Conservation (phyloP, 768 basidiomycete species). For the Lactarius akahatsu region DNA sequence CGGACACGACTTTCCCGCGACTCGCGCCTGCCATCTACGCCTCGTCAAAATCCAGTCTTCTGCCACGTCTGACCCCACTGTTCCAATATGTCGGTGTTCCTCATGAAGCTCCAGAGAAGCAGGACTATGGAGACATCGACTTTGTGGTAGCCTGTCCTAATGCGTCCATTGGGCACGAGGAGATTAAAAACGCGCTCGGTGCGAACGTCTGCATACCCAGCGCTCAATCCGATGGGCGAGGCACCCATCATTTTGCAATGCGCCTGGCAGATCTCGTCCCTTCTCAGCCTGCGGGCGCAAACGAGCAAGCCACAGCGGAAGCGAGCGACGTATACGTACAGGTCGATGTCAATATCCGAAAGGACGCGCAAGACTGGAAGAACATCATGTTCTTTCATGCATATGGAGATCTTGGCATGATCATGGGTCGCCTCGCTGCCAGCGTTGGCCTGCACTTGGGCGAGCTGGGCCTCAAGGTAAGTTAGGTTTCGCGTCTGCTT, state of each 20-base stretch:
- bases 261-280: conserved; percentile 40
- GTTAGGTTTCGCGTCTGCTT: conserved; percentile 1
- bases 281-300: conserved; percentile 36
- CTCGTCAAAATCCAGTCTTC: conserved; percentile 48
- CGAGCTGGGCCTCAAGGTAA: conserved; percentile 58
- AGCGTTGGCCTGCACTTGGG: conserved; percentile 52
- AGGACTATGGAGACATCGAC: conserved; percentile 68
- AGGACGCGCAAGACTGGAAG: conserved; percentile 49
- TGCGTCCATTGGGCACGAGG: conserved; percentile 22
- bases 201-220: conserved; percentile 41
- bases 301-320: conserved; percentile 16
- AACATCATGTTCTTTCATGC: conserved; percentile 55
- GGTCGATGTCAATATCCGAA: conserved; percentile 65
- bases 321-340: conserved; percentile 40
- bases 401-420: conserved; percentile 74
- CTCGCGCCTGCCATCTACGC: conserved; percentile 56
- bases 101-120: conserved; percentile 62
- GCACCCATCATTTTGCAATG: conserved; percentile 66
- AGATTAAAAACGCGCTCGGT: conserved; percentile 42
- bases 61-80: conserved; percentile 43
- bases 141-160: conserved; percentile 56
- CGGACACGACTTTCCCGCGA: conserved; percentile 54
- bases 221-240: conserved; percentile 49
- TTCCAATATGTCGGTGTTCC: conserved; percentile 57
- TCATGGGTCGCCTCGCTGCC: conserved; percentile 55